Evolutionary conservation across 306 rosid genomes (phyloP), one percentile per base, ranked within the genome.

Genomic region (Castanospermum australe): DNA sequence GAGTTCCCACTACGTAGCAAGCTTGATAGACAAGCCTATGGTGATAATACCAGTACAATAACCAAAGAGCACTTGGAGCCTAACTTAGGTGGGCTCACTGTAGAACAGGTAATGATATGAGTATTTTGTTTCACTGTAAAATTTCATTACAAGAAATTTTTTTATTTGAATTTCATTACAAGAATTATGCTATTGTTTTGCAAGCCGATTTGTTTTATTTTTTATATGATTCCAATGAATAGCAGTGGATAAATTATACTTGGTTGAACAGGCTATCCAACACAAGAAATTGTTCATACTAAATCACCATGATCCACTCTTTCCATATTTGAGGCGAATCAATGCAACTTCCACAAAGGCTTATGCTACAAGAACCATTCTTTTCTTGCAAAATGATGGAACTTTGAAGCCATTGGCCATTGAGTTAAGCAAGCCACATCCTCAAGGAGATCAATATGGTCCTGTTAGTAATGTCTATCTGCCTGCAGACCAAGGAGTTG

Each of bases 321-420:
- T 91, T 75, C 93, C 92, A 9, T 89, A 86, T 82, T 47, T 91
- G 86, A 85, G 84, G 56, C 65, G 73, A 65, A 91, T 91, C 59
- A 91, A 91, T 81, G 3, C 12, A 28, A 77, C 83, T 4, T 33
- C 79, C 54, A 71, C 86, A 21, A 90, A 86, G 86, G 80, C 83
- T 22, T 90, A 89, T 50, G 94, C 91, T 2, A 87, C 85, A n/a
- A 89, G 97, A 66, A 85, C 96, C 8, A n/a, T 93, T 8, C 84
- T 91, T 33, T 86, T 84, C 82, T 85, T 89, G 80, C 78, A 89
- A 82, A 74, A 76, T 15, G 89, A 91, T 83, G 92, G 94, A 33
- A 90, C 92, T 75, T 87, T 93, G 82, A 85, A 84, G 78, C 97
- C 97, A 67, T 11, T 93, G 52, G 96, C 81, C 32, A 88, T 91